Evolutionary conservation across 2,329 filamentous ascomycete genomes (phyloP), one percentile per base, ranked within the genome.

Genomic region (Phialophora macrospora): DNA sequence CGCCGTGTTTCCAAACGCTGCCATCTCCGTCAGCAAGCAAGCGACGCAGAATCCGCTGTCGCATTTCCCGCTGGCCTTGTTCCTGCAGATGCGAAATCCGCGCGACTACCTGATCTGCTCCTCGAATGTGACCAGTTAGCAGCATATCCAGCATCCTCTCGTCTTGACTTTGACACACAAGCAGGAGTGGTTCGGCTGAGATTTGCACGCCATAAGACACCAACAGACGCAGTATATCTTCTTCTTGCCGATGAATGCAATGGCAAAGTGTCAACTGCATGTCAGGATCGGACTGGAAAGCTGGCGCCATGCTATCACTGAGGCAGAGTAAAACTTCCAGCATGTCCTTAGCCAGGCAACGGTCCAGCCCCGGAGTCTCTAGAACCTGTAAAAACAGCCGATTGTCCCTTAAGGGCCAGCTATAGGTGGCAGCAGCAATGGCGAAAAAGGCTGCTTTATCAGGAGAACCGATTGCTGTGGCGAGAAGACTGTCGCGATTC

Each of bases 281-380:
- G 17, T 54, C 48, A 8, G 30, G 32, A 20, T 48, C 51, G 14
- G 58, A 24, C 7, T 60, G 58, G 34, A 38, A 60, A 6, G 11
- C 30, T 20, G n/a, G 30, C 24, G 58, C 49, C 46, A 51, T 41
- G 52, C 26, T 20, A 34, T 41, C 58, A 52, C 32, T 52, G 14
- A 63, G 54, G 28, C 61, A 56, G 30, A 63, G 61, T 12, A 63
- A 41, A 38, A 41, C 54, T 30, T 63, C 61, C n/a, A 63, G 30
- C 61, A 63, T 63, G 44, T 63, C 61, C 24, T 56, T 51, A 6
- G 44, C 38, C 7, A 57, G 44, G 9, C 41, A 58, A 24, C 41
- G 54, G 48, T 60, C 58, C 22, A 54, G 30, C 9, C 26, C 52
- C 12, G 54, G 14, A 20, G 28, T 17, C 26, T 63, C 61, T 30